Base-by-base conservation (phyloP, 2,329 filamentous ascomycete genomes). In the Dryadomyces sulphureus region DNA sequence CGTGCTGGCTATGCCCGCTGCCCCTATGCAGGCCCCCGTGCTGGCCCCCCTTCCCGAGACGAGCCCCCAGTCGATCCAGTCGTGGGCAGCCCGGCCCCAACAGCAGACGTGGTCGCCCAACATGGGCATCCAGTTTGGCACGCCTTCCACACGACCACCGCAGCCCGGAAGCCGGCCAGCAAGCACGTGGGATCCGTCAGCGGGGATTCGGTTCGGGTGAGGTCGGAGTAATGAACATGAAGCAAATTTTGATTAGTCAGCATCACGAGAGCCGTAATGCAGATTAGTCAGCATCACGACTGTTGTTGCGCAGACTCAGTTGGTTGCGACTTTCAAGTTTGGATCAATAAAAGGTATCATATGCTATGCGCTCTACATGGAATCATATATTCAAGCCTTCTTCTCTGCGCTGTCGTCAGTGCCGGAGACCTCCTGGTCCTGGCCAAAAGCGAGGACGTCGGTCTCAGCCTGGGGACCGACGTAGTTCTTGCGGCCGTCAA, bases 61-160 rank as follows among this genome's bases (percentile, higher is more conserved):
- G 7, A 30, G 27, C 27, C 16, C 16, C 7, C 34, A 36, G 34
- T 19, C 34, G 27, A 32, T 32, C 11, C 27, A 32, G 27, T 32
- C 27, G 7, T 32, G 27, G 27, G 27, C 27, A 48, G 53, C n/a
- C 54, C 56, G 17, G 16, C 41, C 24, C 8, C 47, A 44, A 32
- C 52, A 48, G 34, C 50, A 45, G 7, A 78, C 84, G 59, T 94
- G 88, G 88, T 80, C 77, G 46, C 85, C 87, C 0, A 79, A 81
- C 2, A 80, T 85, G 69, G 84, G 82, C 0, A 92, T 94, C 55
- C 80, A 79, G 48, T 94, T 94, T 60, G 76, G 75, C 1, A 71
- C 65, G 4, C 52, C 65, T 54, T 17, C 51, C 59, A 35, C 35
- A 7, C 11, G 34, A n/a, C 7, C 34, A n/a, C 16, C 17, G 3